These are phyloP conservation scores for Trichoderma sp. DNA, from an alignment of 2,329 filamentous ascomycete genomes.

Conservation along the genomic window DNA sequence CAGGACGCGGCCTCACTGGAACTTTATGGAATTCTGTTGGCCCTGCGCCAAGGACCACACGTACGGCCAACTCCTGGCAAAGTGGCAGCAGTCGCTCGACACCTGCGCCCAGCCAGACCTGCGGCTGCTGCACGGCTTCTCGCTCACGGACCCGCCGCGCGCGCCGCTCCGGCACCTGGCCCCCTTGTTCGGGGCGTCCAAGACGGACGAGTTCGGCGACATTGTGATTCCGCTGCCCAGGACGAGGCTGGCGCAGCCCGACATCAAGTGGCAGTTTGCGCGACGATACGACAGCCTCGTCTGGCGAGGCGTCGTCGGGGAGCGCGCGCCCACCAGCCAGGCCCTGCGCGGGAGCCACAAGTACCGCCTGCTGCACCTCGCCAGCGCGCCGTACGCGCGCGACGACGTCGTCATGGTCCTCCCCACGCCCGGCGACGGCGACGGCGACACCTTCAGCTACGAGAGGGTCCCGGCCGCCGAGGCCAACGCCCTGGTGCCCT, in stretches of 20 bases:
- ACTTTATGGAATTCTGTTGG: constrained; percentile 65
- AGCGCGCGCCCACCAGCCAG: constrained; percentile 54
- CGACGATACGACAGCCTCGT: constrained; percentile 67
- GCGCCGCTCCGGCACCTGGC: constrained; percentile 65
- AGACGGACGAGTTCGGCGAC: constrained; percentile 72
- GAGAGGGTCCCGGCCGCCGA: constrained; percentile 55
- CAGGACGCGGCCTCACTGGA: constrained; percentile 62
- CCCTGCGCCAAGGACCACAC: constrained; percentile 67
- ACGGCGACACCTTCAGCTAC: constrained; percentile 54
- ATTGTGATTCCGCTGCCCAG: constrained; percentile 68
- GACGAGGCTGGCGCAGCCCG: constrained; percentile 48
- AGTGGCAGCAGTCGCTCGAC: constrained; percentile 67
- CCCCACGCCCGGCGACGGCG: constrained; percentile 41
- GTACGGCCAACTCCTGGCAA: constrained; percentile 63
- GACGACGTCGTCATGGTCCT: constrained; percentile 60
- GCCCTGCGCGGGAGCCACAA: constrained; percentile 68
- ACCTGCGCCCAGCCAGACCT: constrained; percentile 79
- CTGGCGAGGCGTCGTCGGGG: constrained; percentile 72
- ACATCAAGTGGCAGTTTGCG: constrained; percentile 52
- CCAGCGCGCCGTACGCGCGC: constrained; percentile 58
- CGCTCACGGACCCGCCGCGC: constrained; percentile 64
- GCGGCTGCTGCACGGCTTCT: constrained; percentile 71
- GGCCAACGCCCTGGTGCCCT: constrained; percentile 56
- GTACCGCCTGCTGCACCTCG: constrained; percentile 70
- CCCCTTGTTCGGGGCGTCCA: constrained; percentile 76